Percentiles rank a stretch among this genome's conserved stretches.
Evolutionary conservation across 1,139 yeast genomes (phyloP).

Genomic region (Geotrichum europaeum): DNA sequence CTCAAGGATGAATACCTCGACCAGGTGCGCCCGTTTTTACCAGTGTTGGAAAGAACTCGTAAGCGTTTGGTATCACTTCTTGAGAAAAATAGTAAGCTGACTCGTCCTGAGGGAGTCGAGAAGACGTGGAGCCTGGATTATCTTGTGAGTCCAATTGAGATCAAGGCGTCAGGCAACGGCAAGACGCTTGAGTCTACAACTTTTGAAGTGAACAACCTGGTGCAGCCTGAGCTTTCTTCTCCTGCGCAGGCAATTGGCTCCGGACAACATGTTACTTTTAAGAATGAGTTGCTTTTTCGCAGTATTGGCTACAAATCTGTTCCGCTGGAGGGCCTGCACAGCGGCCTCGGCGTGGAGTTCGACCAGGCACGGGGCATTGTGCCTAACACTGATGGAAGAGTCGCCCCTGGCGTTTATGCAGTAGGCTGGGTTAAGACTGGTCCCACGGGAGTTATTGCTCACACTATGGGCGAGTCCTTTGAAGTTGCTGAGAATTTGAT

Average conservation of each 20-base stretch:
- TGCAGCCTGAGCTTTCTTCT: conserved; percentile 28
- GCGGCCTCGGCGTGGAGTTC: conserved; percentile 47
- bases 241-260: conserved; percentile 41
- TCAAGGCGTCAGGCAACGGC: conserved; percentile 39
- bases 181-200: conserved; percentile 43
- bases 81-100: conserved; percentile 40
- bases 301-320: conserved; percentile 81
- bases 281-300: conserved; percentile 66
- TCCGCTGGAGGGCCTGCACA: conserved; percentile 51
- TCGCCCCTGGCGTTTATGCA: conserved; percentile 54
- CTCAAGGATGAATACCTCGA: conserved; percentile 43
- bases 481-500: conserved; percentile 64
- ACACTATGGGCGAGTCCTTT: conserved; percentile 82
- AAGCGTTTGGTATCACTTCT: conserved; percentile 65
- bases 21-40: conserved; percentile 36
- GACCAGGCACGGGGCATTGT: conserved; percentile 48
- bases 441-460: conserved; percentile 85
- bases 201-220: conserved; percentile 45
- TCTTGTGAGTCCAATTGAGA: conserved; percentile 57
- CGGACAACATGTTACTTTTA: conserved; percentile 36
- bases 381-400: conserved; percentile 55
- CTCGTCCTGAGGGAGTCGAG: conserved; percentile 32
- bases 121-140: conserved; percentile 67
- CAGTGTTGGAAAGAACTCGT: conserved; percentile 53
- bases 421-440: conserved; percentile 93